Base-by-base conservation (phyloP, 768 basidiomycete species). In the Psilocybe azurescens region DNA sequence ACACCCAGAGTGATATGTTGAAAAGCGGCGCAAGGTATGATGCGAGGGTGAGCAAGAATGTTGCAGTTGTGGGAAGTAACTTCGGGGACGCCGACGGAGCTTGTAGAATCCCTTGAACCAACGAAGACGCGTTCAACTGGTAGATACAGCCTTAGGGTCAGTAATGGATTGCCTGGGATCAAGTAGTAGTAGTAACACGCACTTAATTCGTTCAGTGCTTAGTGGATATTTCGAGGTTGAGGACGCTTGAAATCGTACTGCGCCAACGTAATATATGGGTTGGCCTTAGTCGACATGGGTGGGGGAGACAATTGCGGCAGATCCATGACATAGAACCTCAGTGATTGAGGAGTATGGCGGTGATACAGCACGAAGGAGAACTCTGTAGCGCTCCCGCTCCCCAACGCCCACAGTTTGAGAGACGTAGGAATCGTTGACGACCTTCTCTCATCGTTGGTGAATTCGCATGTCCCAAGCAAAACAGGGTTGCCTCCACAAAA, bases 261-360 rank as follows among this genome's bases (percentile, higher is more conserved):
- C n/a, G 79, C 67, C 39, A 74, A 73, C 14, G 60, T 70, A 33
- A 72, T 66, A 65, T 68, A 73, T 9, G 68, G 69, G 50, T 72
- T 36, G 56, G 33, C 36, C 48, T 33, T 53, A 61, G 63, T 30
- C 29, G 48, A 4, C 67, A 56, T 58, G 39, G 38, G 2, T 14
- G 50, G 49, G 47, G 70, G 11, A 24, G 73, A 33, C 67, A 18
- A 1, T 33, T 74, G 64, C 41, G 68, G 61, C 9, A 78, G 69
- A 53, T 81, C 77, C 20, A 90, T 71, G 0, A 85, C 74, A 66
- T 93, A 88, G 64, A 89, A 91, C n/a, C 89, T 83, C 61, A 91
- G 75, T 3, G 86, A 84, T 5, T 75, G 72, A 2, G 68, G 61
- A 1, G 54, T 48, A 49, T 67, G 66, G 24, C 53, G 53, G 41